These are phyloP conservation scores for Macrophomina phaseolina DNA, from an alignment of 2,329 filamentous ascomycete genomes.

Conservation along the genomic window DNA sequence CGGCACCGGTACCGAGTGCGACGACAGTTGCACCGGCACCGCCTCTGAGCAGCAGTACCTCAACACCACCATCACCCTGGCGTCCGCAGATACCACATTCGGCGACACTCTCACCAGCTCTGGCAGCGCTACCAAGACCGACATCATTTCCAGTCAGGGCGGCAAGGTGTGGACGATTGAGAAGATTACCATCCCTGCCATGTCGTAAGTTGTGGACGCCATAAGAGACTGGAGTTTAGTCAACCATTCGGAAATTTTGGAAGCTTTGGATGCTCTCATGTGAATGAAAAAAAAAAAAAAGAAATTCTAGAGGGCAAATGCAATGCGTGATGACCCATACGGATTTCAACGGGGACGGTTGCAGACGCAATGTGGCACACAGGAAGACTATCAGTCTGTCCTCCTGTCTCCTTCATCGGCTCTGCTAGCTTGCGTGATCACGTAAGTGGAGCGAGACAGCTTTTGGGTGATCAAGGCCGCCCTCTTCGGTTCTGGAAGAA, in stretches of 20 bases:
- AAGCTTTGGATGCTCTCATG: too few relatives aligned
- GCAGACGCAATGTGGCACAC: too few relatives aligned
- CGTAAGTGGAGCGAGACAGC: too few relatives aligned
- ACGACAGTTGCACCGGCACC: constrained; percentile 47
- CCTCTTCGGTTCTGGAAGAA: too few relatives aligned
- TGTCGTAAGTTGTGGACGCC: neutral
- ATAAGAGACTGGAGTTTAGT: neutral
- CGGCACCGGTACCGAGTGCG: constrained; percentile 51
- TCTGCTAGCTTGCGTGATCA: too few relatives aligned
- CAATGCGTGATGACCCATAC: too few relatives aligned
- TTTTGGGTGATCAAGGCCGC: too few relatives aligned
- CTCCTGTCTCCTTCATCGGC: too few relatives aligned
- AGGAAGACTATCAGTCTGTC: too few relatives aligned
- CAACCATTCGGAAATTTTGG: too few relatives aligned
- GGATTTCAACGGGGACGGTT: too few relatives aligned
- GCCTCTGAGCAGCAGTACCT: constrained; percentile 46
- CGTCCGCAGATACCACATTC: constrained; percentile 40
- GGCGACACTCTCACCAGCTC: constrained; percentile 18
- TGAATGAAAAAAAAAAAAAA: neutral
- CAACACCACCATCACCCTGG: constrained; percentile 49
- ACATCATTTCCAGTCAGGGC: constrained; percentile 1
- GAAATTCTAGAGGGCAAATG: too few relatives aligned
- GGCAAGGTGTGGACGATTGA: constrained; percentile 24
- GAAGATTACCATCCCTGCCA: constrained; percentile 9
- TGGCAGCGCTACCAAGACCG: constrained; percentile 10